Base-by-base conservation (phyloP, 192 early-diverging fungal genomes). In the Umbelopsis ramanniana region DNA sequence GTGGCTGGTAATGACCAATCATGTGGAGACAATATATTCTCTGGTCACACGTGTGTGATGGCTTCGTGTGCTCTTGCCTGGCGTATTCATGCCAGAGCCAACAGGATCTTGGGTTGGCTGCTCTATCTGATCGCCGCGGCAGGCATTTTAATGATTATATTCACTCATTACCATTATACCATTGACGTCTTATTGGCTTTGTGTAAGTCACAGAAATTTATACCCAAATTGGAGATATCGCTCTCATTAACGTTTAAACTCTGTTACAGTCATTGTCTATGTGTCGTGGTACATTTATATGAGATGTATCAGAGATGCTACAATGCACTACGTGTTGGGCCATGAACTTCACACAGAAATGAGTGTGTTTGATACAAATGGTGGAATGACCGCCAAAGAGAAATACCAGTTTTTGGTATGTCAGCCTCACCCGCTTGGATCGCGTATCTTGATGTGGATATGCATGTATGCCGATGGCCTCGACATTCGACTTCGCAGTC, bases 11-110 rank as follows among this genome's bases (percentile, higher is more conserved):
- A 76, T 8, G 77, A 78, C 10, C 79, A 83, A 40, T 83, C 85
- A 48, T 89, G 88, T 76, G 85, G 87, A 5, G 85, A 89, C 79
- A 87, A 87, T 74, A 84, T 89, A n/a, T 89, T 85, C 45, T 88
- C 87, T 4, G 88, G 88, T 9, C 88, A 89, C 75, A 88, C 88
- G 1, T 80, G 83, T 3, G 79, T 89, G 33, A 81, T 89, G 72
- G 69, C 81, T 14, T 79, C 83, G 2, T 78, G 84, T n/a, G 79
- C 82, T 6, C 69, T 89, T 54, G 79, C 87, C 19, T 88, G 87
- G 88, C 77, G 81, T 14, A 68, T 81, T 19, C 84, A 89, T 45
- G 80, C 88, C 21, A 78, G 83, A 9, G 75, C 87, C 60, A 75
- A 78, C 72, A 68, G 67, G 9, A 55, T 82, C 50, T 77, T 83